Percentiles rank a stretch among this genome's conserved stretches.
phyloP scores from a whole-genome alignment of 2,329 filamentous ascomycete species.

The Ophiostoma fasciatum region DNA sequence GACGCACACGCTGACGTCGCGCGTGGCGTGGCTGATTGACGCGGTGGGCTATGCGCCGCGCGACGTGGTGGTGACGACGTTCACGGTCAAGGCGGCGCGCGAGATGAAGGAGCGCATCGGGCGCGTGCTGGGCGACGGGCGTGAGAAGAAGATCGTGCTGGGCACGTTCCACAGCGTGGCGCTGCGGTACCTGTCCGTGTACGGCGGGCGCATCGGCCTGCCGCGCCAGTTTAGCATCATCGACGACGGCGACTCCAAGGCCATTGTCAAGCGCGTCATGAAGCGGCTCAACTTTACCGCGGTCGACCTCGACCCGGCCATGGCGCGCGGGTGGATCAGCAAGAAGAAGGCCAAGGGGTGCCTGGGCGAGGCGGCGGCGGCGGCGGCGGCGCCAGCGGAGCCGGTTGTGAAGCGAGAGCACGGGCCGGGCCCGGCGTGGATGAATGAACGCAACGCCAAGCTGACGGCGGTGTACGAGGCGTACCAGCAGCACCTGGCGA shows the following conservation, averaged over 20 bases:
- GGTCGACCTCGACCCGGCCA: conserved; percentile 45
- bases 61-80: conserved; percentile 89
- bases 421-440: no score
- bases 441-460: no score
- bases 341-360: conserved; percentile 45
- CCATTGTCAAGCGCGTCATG: conserved; percentile 69
- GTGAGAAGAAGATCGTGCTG: conserved; percentile 63
- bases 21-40: conserved; percentile 76
- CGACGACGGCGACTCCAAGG: conserved; percentile 64
- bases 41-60: conserved; percentile 58
- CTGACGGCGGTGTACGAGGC: conserved; percentile 54
- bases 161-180: conserved; percentile 94
- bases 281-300: conserved; percentile 59
- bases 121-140: conserved; percentile 60
- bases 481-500: conserved; percentile 62
- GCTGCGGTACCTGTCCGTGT: conserved; percentile 66
- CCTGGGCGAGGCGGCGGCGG: conserved; percentile 22
- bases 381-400: no score
- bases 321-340: conserved; percentile 63
- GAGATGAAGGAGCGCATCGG: conserved; percentile 89
- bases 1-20: conserved; percentile 86
- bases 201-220: conserved; percentile 73
- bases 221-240: conserved; percentile 79
- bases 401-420: no score
- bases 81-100: conserved; percentile 84